Evolutionary conservation across 1,284 basidiomycete genomes (phyloP).

Genomic region (Trichosporon inkin): DNA sequence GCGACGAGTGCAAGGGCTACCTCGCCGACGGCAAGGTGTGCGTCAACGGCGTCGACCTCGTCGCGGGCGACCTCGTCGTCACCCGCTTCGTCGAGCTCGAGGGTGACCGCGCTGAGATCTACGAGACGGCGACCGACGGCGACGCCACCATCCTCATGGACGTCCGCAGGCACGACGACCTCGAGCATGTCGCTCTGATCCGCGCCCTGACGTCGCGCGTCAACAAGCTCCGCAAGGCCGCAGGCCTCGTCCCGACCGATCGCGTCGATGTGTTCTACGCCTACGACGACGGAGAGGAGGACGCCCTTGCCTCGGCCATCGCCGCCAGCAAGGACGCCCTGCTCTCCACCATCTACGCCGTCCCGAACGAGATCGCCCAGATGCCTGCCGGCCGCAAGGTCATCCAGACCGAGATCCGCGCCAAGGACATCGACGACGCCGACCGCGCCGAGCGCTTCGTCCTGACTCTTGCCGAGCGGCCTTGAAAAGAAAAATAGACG

Average conservation of each 20-base stretch:
- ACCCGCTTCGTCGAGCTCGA: conserved; percentile 81
- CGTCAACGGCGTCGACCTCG: conserved; percentile 85
- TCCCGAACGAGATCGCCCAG: conserved; percentile 62
- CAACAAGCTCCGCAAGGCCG: conserved; percentile 93
- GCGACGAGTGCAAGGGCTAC: conserved; percentile 80
- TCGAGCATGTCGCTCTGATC: conserved; percentile 81
- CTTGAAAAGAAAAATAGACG: conserved; percentile 3
- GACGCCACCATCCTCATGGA: conserved; percentile 93
- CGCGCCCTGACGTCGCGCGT: conserved; percentile 90
- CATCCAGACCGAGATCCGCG: conserved; percentile 48
- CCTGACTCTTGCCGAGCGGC: conserved; percentile 30
- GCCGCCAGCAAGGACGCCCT: conserved; percentile 62
- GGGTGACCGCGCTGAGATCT: conserved; percentile 52
- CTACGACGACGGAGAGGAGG: conserved; percentile 67
- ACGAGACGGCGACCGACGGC: conserved; percentile 84
- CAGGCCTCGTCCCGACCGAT: conserved; percentile 89
- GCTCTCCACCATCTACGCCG: conserved; percentile 67
- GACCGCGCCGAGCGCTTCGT: conserved; percentile 69
- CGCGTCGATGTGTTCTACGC: conserved; percentile 86
- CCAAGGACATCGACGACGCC: conserved; percentile 92
- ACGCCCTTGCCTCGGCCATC: conserved; percentile 69
- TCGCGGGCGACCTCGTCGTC: conserved; percentile 83
- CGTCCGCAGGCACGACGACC: conserved; percentile 76
- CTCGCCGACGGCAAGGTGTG: conserved; percentile 68
- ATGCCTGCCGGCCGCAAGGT: conserved; percentile 73